Evolutionary conservation across 1,139 yeast species (phyloP).

Genomic region (Yamadazyma friedrichii): DNA sequence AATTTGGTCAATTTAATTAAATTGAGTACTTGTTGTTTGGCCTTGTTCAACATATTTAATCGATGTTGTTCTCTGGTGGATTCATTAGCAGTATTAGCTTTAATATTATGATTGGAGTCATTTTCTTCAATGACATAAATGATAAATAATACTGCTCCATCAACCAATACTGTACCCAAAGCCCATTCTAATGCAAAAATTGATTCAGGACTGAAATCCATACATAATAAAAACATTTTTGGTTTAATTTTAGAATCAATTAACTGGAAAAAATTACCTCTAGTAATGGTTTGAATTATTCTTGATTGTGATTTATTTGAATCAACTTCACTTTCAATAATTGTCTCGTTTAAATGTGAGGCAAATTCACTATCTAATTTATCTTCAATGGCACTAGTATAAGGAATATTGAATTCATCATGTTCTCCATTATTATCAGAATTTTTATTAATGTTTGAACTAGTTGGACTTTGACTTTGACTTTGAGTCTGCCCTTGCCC

Average conservation of each 20-base stretch:
- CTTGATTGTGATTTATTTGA: slow-evolving; percentile 55
- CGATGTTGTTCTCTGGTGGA: slow-evolving; percentile 50
- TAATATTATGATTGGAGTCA: slow-evolving; percentile 45
- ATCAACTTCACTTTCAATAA: slow-evolving; percentile 61
- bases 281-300: slow-evolving; percentile 64
- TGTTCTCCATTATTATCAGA: slow-evolving; percentile 12
- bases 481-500: background rate
- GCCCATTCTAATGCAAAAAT: slow-evolving; percentile 87
- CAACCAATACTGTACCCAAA: slow-evolving; percentile 80
- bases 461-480: background rate
- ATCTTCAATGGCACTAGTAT: slow-evolving; percentile 72
- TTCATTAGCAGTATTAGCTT: slow-evolving; percentile 40
- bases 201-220: slow-evolving; percentile 85
- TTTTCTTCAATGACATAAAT: slow-evolving; percentile 78
- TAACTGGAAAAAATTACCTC: slow-evolving; percentile 66
- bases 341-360: slow-evolving; percentile 54
- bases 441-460: background rate
- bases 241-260: slow-evolving; percentile 52
- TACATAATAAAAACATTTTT: slow-evolving; percentile 71
- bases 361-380: slow-evolving; percentile 66
- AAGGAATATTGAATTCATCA: slow-evolving; percentile 49
- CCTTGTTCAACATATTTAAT: slow-evolving; percentile 56
- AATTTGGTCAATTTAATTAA: slow-evolving; percentile 68
- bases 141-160: slow-evolving; percentile 79
- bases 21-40: slow-evolving; percentile 58